Conservation (phyloP, 352 stramenopile genomes). For the Phytophthora vignae region DNA sequence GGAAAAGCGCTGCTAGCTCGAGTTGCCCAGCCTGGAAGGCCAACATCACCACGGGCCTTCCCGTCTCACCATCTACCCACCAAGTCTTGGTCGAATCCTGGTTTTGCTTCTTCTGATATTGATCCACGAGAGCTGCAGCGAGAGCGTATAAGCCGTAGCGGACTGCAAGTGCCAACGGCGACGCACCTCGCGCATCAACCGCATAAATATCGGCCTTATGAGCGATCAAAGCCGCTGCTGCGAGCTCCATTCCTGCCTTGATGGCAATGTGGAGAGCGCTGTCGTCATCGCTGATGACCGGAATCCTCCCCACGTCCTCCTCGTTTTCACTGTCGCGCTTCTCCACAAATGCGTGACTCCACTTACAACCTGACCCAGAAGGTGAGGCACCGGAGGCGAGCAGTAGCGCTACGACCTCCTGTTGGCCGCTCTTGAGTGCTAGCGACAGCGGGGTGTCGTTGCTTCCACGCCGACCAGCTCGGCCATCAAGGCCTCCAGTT, state of each 20-base stretch:
- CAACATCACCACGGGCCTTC: conserved; percentile 50
- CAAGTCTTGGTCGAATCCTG: conserved; percentile 21
- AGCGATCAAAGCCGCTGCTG: conserved; percentile 52
- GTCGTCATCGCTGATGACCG: conserved; percentile 40
- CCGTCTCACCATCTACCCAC: conserved; percentile 66
- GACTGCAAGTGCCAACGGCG: conserved; percentile 57
- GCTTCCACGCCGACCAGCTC: conserved; percentile 37
- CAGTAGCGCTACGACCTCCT: conserved; percentile 60
- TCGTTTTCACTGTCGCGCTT: conserved; percentile 26
- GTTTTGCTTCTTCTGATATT: conserved; percentile 34
- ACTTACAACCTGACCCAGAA: conserved; percentile 34
- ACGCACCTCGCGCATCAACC: conserved; percentile 50
- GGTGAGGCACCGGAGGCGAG: conserved; percentile 49
- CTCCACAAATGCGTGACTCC: conserved; percentile 33
- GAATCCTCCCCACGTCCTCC: conserved; percentile 11
- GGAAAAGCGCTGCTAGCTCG: conserved; percentile 61
- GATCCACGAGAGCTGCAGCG: conserved; percentile 36
- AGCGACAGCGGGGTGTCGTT: conserved; percentile 73
- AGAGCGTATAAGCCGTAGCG: conserved; percentile 72
- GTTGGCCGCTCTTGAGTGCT: conserved; percentile 57
- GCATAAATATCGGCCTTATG: conserved; percentile 54
- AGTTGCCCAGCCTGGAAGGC: conserved; percentile 67
- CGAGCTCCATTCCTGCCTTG: conserved; percentile 56
- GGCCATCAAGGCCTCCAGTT: conserved; percentile 34
- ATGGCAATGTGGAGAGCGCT: conserved; percentile 67